Evolutionary conservation across 768 basidiomycete genomes (phyloP).

Genomic region (Kwoniella sp.): DNA sequence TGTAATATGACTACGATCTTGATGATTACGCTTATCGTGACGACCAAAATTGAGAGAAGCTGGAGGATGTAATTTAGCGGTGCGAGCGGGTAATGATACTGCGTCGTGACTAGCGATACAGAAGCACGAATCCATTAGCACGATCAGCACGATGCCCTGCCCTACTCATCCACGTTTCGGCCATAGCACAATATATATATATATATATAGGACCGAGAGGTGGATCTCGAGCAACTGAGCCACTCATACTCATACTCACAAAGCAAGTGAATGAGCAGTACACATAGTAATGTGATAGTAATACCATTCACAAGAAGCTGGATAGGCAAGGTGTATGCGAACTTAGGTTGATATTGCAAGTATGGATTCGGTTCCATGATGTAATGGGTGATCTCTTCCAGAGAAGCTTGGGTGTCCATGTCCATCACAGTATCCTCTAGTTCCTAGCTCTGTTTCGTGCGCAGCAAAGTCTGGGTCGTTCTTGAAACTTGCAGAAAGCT

Average conservation of each 20-base stretch:
- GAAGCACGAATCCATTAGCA: background rate
- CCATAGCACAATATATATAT: too few relatives aligned
- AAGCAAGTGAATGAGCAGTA: constrained; percentile 85
- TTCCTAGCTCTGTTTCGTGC: too few relatives aligned
- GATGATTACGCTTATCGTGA: constrained; percentile 75
- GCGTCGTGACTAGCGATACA: constrained; percentile 67
- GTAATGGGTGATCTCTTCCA: constrained; percentile 1
- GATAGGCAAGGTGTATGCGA: constrained; percentile 83
- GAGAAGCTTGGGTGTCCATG: background rate
- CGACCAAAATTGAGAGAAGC: constrained; percentile 74
- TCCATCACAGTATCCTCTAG: too few relatives aligned
- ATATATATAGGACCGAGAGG: too few relatives aligned
- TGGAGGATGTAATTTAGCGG: constrained; percentile 90
- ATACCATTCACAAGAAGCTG: constrained; percentile 86
- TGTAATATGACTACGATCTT: constrained; percentile 75
- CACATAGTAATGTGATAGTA: constrained; percentile 76
- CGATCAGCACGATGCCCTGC: too few relatives aligned
- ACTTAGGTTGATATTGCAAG: constrained; percentile 72
- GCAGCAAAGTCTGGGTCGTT: too few relatives aligned
- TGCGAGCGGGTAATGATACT: constrained; percentile 93
- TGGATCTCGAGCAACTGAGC: too few relatives aligned
- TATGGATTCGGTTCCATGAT: constrained; percentile 65
- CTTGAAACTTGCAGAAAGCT: too few relatives aligned
- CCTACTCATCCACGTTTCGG: too few relatives aligned
- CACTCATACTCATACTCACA: constrained; percentile 53